Evolutionary conservation across 129 eudicot genomes (phyloP).

Genomic region (Artemisia argyi): DNA sequence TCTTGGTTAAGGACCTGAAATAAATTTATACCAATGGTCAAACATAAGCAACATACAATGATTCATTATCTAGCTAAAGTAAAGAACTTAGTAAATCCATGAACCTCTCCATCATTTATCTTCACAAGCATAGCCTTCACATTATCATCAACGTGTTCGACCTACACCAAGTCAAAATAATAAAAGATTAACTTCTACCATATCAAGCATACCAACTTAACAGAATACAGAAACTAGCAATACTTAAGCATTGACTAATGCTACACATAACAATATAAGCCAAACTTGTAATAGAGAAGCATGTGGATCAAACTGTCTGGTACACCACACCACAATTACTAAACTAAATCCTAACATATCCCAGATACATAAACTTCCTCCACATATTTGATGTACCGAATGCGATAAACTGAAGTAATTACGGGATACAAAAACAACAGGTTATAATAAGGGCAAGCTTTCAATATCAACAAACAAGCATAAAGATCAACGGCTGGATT

Average conservation of each 20-base stretch:
- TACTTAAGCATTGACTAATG: neutral
- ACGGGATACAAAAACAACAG: too few relatives aligned
- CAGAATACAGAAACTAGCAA: neutral
- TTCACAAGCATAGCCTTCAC: constrained; percentile 63
- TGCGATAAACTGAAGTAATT: neutral
- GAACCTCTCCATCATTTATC: constrained; percentile 78
- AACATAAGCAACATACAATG: neutral
- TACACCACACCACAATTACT: neutral
- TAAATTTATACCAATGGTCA: constrained; percentile 9
- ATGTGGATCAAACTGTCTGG: neutral
- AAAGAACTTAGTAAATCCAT: too few relatives aligned
- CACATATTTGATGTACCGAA: neutral
- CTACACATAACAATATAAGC: constrained; percentile 9
- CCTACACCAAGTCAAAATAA: constrained; percentile 42
- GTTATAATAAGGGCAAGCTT: neutral
- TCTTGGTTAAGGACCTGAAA: constrained; percentile 53
- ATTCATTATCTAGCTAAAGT: too few relatives aligned
- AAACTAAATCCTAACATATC: too few relatives aligned
- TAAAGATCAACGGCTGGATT: too few relatives aligned
- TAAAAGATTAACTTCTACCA: neutral
- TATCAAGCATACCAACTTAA: neutral
- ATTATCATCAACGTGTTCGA: constrained; percentile 63
- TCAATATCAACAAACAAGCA: neutral
- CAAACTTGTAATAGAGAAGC: neutral
- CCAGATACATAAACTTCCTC: neutral